These are phyloP conservation scores for Panellus pusillus DNA, from an alignment of 768 basidiomycete species.

Conservation along the genomic window DNA sequence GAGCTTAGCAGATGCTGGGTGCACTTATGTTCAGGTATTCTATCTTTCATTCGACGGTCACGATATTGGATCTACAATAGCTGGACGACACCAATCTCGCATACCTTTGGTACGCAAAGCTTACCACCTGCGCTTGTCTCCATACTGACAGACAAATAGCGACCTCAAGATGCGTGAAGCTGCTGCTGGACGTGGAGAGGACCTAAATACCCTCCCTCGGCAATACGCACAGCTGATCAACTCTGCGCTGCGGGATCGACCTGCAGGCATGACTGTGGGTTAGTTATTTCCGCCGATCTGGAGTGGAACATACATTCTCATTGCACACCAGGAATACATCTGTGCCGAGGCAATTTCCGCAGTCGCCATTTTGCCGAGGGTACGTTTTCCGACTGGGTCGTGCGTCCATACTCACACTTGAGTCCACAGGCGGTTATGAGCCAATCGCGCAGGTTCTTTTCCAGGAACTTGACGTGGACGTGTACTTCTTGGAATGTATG, in stretches of 20 bases:
- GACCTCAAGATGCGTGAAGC: slow-evolving; percentile 23
- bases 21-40: slow-evolving; percentile 18
- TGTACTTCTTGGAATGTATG: slow-evolving; percentile 38
- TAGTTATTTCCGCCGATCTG: not conserved
- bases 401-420: not conserved
- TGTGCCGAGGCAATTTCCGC: slow-evolving; percentile 34
- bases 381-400: not conserved
- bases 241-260: slow-evolving; percentile 34
- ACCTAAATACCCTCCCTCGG: slow-evolving; percentile 42
- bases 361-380: slow-evolving; percentile 38
- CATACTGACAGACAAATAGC: slow-evolving; percentile 7
- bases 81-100: slow-evolving; percentile 23
- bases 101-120: slow-evolving; percentile 15
- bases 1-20: slow-evolving; percentile 19
- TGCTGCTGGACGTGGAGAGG: slow-evolving; percentile 32
- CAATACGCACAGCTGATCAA: slow-evolving; percentile 45
- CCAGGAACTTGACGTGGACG: slow-evolving; percentile 39
- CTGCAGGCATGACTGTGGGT: slow-evolving; percentile 39
- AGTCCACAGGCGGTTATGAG: slow-evolving; percentile 35
- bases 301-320: not conserved
- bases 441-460: slow-evolving; percentile 37
- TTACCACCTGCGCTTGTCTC: not conserved
- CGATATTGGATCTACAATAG: not conserved
- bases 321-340: slow-evolving; percentile 26
- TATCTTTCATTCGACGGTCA: too few relatives aligned